phyloP scores from a whole-genome alignment of 805 yeast genomes.

The Kluyveromyces siamensis region DNA sequence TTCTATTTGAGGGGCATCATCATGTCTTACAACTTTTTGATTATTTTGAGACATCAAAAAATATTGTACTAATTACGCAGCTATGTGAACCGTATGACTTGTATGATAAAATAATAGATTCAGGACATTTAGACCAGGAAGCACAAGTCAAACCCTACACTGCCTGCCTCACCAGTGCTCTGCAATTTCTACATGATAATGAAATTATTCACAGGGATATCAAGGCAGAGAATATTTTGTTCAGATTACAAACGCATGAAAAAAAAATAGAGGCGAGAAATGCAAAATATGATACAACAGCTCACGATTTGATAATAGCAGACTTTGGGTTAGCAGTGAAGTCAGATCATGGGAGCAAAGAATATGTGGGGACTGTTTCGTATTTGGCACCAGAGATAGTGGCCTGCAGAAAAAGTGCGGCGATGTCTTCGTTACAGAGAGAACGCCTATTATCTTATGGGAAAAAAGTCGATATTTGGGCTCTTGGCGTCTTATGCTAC shows the following conservation, averaged over 20 bases:
- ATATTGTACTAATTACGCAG: conserved; percentile 52
- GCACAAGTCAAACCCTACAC: conserved; percentile 42
- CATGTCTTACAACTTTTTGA: conserved; percentile 56
- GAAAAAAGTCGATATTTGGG: conserved; percentile 63
- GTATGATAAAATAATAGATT: conserved; percentile 46
- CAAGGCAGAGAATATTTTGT: conserved; percentile 63
- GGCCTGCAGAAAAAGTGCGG: conserved; percentile 28
- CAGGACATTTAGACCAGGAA: conserved; percentile 37
- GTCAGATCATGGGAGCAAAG: conserved; percentile 36
- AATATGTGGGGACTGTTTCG: conserved; percentile 58
- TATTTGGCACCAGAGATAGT: conserved; percentile 71
- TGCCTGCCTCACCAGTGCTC: conserved; percentile 42
- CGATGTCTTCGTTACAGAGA: conserved; percentile 11
- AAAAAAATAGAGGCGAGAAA: not conserved
- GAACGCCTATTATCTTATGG: conserved; percentile 34
- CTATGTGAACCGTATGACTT: conserved; percentile 62
- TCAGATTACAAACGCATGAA: conserved; percentile 23
- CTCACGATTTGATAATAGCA: conserved; percentile 28
- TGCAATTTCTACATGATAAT: conserved; percentile 48
- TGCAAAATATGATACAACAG: conserved; percentile 23
- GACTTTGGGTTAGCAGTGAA: conserved; percentile 49
- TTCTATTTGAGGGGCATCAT: conserved; percentile 27
- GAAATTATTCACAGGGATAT: conserved; percentile 63
- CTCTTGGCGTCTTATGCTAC: conserved; percentile 63
- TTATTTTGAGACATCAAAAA: conserved; percentile 57